These are phyloP conservation scores for Carex sylvatica DNA, from an alignment of 202 grass and related monocot genomes.

Conservation along the genomic window DNA sequence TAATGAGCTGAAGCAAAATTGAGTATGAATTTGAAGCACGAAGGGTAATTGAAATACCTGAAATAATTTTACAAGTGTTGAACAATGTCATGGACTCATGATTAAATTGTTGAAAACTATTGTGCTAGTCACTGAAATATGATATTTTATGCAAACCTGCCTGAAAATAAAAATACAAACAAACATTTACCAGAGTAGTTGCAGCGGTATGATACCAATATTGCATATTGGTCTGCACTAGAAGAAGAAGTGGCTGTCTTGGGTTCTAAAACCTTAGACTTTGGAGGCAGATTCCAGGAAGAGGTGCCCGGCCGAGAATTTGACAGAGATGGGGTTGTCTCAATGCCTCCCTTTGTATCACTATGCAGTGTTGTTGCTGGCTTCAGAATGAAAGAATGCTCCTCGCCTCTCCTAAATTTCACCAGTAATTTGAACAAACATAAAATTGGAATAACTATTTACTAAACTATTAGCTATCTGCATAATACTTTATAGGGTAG, in stretches of 20 bases:
- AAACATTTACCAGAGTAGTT: conserved; percentile 74
- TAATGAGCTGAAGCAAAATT: not conserved
- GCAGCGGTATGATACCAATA: conserved; percentile 89
- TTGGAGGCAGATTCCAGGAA: conserved; percentile 37
- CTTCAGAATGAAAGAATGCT: conserved; percentile 99
- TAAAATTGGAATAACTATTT: not conserved
- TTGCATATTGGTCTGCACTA: conserved; percentile 69
- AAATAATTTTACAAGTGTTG: conserved; percentile 16
- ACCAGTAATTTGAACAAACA: not conserved
- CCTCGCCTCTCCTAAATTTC: conserved; percentile 72
- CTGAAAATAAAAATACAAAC: not conserved
- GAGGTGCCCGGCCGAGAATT: conserved; percentile 35
- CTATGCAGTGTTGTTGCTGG: conserved; percentile 49
- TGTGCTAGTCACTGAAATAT: not conserved
- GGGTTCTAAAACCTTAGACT: conserved; percentile 37
- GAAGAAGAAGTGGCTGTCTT: conserved; percentile 28
- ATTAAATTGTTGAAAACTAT: not conserved
- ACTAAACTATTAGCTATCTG: conserved; percentile 5
- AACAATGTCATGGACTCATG: not conserved
- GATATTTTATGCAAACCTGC: not conserved
- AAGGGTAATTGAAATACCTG: not conserved
- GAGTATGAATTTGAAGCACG: not conserved
- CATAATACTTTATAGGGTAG: not conserved
- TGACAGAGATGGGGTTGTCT: conserved; percentile 36
- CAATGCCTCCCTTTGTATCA: conserved; percentile 40